Percentiles rank a stretch among this genome's conserved stretches.
These are phyloP conservation scores for Calonectria honghensis DNA, from an alignment of 2,329 filamentous ascomycete species.

Conservation along the genomic window DNA sequence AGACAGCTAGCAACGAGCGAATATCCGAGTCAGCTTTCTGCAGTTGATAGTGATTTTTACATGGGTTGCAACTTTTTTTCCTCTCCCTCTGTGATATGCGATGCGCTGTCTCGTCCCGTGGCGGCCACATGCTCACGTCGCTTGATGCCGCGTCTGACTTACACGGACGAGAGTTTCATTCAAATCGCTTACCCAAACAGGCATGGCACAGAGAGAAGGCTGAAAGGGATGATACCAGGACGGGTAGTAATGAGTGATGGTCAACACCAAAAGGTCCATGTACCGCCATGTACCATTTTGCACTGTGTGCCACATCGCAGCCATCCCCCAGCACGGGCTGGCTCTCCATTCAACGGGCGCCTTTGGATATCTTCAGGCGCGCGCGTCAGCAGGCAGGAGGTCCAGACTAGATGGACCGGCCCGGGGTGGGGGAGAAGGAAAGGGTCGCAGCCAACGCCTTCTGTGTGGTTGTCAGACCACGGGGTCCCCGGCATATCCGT, in stretches of 20 bases:
- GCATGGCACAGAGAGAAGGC: conserved; percentile 13
- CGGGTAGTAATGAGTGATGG: not conserved
- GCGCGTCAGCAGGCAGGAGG: not conserved
- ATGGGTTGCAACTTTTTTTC: conserved; percentile 1
- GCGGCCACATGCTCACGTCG: conserved; percentile 8
- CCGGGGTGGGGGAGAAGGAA: conserved; percentile 14
- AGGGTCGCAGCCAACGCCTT: conserved; percentile 1
- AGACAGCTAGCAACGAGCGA: not conserved
- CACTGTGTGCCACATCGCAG: conserved; percentile 25
- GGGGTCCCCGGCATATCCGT: not conserved
- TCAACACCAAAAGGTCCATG: not conserved
- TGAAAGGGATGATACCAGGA: not conserved
- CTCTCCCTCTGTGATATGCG: not conserved
- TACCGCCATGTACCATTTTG: conserved; percentile 5
- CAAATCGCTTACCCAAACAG: conserved; percentile 6
- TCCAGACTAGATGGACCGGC: conserved; percentile 15
- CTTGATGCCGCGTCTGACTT: conserved; percentile 15
- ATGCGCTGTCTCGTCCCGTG: not conserved
- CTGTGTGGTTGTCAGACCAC: conserved; percentile 3
- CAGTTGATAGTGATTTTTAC: not conserved
- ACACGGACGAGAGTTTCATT: conserved; percentile 23
- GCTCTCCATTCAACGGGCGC: conserved; percentile 3
- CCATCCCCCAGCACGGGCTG: not conserved
- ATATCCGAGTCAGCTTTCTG: conserved; percentile 2
- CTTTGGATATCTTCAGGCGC: conserved; percentile 29